These are phyloP conservation scores for Syzygium syzygioides DNA, from an alignment of 441 rosid species.

Conservation along the genomic window DNA sequence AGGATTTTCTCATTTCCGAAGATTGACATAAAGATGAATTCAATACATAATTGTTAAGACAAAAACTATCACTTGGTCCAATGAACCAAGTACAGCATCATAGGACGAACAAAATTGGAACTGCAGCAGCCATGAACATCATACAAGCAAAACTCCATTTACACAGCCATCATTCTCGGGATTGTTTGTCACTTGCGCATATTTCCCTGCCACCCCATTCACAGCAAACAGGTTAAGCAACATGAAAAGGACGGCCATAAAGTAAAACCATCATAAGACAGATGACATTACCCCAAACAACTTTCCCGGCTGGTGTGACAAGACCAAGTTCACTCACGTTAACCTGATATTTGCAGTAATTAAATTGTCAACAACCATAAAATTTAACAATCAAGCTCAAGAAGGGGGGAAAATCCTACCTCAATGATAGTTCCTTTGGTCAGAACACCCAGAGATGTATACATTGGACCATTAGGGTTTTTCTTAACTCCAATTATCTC, in stretches of 20 bases:
- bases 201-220: slow-evolving; percentile 3
- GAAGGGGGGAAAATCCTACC: slow-evolving; percentile 28
- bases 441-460: slow-evolving; percentile 90
- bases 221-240: not conserved
- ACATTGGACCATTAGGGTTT: slow-evolving; percentile 94
- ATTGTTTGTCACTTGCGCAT: slow-evolving; percentile 5
- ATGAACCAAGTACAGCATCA: not conserved
- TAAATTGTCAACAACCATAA: not conserved
- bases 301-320: slow-evolving; percentile 95
- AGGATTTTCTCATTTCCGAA: not conserved
- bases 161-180: slow-evolving; percentile 13
- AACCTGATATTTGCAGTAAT: slow-evolving; percentile 39
- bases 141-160: slow-evolving; percentile 19
- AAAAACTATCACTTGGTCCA: not conserved
- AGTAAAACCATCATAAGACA: not conserved
- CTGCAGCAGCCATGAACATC: slow-evolving; percentile 2
- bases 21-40: not conserved
- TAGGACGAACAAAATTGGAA: not conserved
- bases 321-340: slow-evolving; percentile 95
- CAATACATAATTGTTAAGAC: not conserved
- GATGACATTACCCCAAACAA: slow-evolving; percentile 78
- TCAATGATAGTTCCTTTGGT: slow-evolving; percentile 92
- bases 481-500: slow-evolving; percentile 92
- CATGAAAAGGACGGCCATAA: not conserved
- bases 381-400: not conserved